A percentile compares a stretch with the other conserved stretches of the same genome.
Conservation (phyloP, 495 filamentous ascomycete species). For the Hypoxylon fragiforme region DNA sequence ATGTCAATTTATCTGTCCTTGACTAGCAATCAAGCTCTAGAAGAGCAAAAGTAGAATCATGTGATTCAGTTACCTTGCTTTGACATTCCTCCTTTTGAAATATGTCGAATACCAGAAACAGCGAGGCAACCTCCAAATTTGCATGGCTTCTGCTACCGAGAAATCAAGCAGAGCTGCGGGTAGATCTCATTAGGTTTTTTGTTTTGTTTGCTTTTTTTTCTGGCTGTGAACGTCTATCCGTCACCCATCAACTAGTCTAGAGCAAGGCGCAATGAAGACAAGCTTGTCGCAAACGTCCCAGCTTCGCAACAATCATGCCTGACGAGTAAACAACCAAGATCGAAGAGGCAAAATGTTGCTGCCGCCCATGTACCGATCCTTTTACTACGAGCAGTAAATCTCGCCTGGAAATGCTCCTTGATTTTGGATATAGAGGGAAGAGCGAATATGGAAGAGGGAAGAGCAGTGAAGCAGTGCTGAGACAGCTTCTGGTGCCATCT, state of each 20-base stretch:
- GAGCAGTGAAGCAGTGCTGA: conserved; percentile 13
- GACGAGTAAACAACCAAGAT: conserved; percentile 10
- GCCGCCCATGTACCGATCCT: conserved; percentile 1
- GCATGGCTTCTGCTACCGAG: conserved; percentile 11
- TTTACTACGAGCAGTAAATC: conserved; percentile 8
- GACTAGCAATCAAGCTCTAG: conserved; percentile 15
- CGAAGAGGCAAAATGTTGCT: conserved; percentile 2
- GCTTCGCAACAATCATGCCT: conserved; percentile 19
- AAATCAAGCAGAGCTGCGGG: conserved; percentile 6
- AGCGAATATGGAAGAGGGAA: conserved; percentile 20
- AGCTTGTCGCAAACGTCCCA: conserved; percentile 1
- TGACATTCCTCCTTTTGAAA: conserved; percentile 10
- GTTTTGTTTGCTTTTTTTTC: no score
- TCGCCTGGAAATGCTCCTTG: conserved; percentile 8
- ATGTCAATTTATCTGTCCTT: conserved; percentile 15
- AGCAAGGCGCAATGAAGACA: no score
- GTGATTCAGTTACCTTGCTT: conserved; percentile 9
- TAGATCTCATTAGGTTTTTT: neutral
- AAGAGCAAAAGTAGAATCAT: conserved; percentile 3
- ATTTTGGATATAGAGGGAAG: conserved; percentile 14
- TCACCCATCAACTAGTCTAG: conserved; percentile 1
- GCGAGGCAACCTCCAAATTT: conserved; percentile 8
- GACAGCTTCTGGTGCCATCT: conserved; percentile 12
- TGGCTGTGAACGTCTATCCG: conserved; percentile 3
- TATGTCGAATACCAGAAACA: conserved; percentile 14